phyloP scores from a whole-genome alignment of 257 asterid genomes.

The Linaria vulgaris region DNA sequence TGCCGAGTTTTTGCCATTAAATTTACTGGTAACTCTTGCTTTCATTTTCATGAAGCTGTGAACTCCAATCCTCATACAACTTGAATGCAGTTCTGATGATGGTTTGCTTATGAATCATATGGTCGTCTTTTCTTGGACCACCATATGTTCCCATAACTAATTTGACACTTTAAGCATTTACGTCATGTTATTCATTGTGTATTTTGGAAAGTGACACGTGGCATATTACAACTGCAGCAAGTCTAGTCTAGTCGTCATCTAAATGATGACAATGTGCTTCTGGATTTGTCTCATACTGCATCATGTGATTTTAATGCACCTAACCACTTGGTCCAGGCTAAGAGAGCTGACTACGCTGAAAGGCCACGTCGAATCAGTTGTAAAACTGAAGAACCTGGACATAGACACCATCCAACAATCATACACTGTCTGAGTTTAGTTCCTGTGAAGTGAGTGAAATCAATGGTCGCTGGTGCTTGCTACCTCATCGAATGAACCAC shows the following conservation, averaged over 20 bases:
- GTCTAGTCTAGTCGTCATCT: too few species aligned
- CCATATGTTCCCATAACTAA: too few species aligned
- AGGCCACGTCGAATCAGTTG: slow-evolving; percentile 64
- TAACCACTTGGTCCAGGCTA: slow-evolving; percentile 33
- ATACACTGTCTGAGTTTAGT: slow-evolving; percentile 52
- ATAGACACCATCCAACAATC: slow-evolving; percentile 67
- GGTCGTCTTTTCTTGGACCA: too few species aligned
- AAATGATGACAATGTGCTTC: neutral
- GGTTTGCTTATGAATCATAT: too few species aligned
- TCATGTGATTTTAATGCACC: neutral
- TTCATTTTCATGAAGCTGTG: neutral
- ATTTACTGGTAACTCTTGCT: neutral
- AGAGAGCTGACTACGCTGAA: slow-evolving; percentile 57
- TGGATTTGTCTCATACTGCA: neutral
- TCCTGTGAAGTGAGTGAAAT: too few species aligned
- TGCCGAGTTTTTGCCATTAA: neutral
- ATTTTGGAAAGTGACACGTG: too few species aligned
- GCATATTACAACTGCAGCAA: too few species aligned
- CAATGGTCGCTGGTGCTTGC: too few species aligned
- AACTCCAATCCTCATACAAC: neutral
- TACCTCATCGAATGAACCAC: too few species aligned
- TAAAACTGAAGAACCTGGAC: slow-evolving; percentile 71
- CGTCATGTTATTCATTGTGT: too few species aligned
- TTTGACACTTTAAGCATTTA: too few species aligned
- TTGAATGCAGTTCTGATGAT: too few species aligned